Evolutionary conservation across 2,329 filamentous ascomycete genomes (phyloP), one percentile per base, ranked within the genome.

Genomic region (Talaromyces sp.): DNA sequence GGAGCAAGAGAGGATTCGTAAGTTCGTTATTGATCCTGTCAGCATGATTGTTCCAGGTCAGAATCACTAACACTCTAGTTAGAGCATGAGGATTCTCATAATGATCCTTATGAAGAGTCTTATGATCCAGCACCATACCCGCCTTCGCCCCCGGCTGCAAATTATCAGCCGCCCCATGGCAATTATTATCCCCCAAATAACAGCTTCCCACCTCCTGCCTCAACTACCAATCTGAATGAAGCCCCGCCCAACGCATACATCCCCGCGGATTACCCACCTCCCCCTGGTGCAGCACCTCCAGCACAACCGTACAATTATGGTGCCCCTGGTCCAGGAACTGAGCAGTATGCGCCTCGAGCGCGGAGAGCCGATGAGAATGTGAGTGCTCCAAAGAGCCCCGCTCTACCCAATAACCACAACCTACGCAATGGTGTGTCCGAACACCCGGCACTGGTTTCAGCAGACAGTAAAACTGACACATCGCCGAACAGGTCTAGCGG

Each of bases 301-400:
- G 64, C 71, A 3, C 74, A 72, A 50, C 58, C 66, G 14, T 74
- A 75, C 57, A 68, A 67, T 40, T 74, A 75, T 56, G 70, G 68
- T 42, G 65, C 68, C 44, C 67, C 67, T 30, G 64, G 65, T 39
- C 49, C 61, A 10, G 71, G 64, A 44, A 63, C 68, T 29, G 71
- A 76, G 52, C 66, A 69, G n/a, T 77, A 77, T 55, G 69, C 70
- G 20, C 62, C 70, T 24, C 63, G 66, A 61, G 66, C 70, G 45
- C 66, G 70, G 56, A 68, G 74, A 59, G 71, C 69, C 54, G 76
- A 78, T 68, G 77, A 79, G 66, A 79, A 79, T 77, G 77, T 80
- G 76, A 79, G 77, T 78, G 68, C 69, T 69, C 66, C 65, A 60
- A 58, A 60, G 58, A 67, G 64, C 58, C 64, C 64, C 64, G 61